Conservation (phyloP, 306 rosid genomes). For the Herpetospermum pedunculosum region DNA sequence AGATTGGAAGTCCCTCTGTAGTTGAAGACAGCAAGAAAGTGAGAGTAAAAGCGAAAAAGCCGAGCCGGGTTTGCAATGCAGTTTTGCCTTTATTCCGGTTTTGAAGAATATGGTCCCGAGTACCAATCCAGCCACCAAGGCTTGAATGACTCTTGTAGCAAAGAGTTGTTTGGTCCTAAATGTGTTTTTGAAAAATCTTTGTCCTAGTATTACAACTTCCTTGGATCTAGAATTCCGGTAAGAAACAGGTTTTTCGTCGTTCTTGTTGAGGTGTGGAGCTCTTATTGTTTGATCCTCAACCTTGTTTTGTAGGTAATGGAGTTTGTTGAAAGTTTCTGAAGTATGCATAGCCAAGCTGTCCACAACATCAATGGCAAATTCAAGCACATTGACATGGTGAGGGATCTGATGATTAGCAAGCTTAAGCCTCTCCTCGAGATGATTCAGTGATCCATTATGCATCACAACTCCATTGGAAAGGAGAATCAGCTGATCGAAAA, state of each 20-base stretch:
- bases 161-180: slow-evolving; percentile 80
- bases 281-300: slow-evolving; percentile 8
- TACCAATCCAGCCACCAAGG: slow-evolving; percentile 33
- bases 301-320: slow-evolving; percentile 13
- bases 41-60: slow-evolving; percentile 51
- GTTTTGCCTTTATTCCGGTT: slow-evolving; percentile 22
- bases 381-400: slow-evolving; percentile 69
- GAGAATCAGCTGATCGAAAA: slow-evolving; percentile 46
- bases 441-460: slow-evolving; percentile 66
- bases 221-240: slow-evolving; percentile 38
- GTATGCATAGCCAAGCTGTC: slow-evolving; percentile 43
- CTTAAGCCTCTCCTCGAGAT: slow-evolving; percentile 58
- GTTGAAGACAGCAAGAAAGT: slow-evolving; percentile 47
- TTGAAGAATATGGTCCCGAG: slow-evolving; percentile 38
- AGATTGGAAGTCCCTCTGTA: slow-evolving; percentile 50
- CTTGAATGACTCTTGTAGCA: slow-evolving; percentile 38
- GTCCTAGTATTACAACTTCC: slow-evolving; percentile 67
- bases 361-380: slow-evolving; percentile 67
- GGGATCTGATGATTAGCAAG: slow-evolving; percentile 52
- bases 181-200: slow-evolving; percentile 71
- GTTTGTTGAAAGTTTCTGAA: slow-evolving; percentile 36
- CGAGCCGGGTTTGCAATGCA: slow-evolving; percentile 31
- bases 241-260: slow-evolving; percentile 26
- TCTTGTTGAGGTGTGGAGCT: slow-evolving; percentile 13
- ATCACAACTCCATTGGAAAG: slow-evolving; percentile 62